A percentile compares a stretch with the other conserved stretches of the same genome.
Conservation (phyloP, 208 protist species). For the Leishmania guyanensis region DNA sequence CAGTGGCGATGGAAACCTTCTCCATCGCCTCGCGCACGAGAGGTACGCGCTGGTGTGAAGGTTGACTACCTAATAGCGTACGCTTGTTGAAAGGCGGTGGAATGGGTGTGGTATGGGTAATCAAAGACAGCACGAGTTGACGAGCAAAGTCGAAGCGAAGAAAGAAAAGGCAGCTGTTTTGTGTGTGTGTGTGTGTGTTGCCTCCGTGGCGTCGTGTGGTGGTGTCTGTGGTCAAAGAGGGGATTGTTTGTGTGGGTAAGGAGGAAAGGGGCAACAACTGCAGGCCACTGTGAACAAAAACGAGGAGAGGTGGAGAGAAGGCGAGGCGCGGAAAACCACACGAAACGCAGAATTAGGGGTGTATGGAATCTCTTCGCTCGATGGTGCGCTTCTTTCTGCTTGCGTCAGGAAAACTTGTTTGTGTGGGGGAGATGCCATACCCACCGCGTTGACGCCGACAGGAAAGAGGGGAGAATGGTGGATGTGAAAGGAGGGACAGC, state of each 20-base stretch:
- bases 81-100: neutral
- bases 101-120: neutral
- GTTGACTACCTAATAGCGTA: neutral
- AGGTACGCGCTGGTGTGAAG: neutral
- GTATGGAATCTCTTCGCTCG: neutral
- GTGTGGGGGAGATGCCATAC: neutral
- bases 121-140: neutral
- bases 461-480: neutral
- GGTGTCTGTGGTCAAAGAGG: neutral
- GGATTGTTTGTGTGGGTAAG: too few species aligned
- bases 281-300: neutral
- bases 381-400: neutral
- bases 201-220: neutral
- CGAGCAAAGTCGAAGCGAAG: neutral
- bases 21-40: neutral
- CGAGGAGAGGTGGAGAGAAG: neutral
- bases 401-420: neutral
- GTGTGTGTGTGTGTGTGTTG: too few species aligned
- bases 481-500: neutral
- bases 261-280: neutral
- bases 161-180: too few species aligned
- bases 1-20: neutral
- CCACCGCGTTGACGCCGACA: neutral
- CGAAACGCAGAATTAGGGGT: neutral
- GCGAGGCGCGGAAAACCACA: neutral